A percentile compares a stretch with the other conserved stretches of the same genome.
Conservation (phyloP, 139 green algal species). For the Micractinium sp. region DNA sequence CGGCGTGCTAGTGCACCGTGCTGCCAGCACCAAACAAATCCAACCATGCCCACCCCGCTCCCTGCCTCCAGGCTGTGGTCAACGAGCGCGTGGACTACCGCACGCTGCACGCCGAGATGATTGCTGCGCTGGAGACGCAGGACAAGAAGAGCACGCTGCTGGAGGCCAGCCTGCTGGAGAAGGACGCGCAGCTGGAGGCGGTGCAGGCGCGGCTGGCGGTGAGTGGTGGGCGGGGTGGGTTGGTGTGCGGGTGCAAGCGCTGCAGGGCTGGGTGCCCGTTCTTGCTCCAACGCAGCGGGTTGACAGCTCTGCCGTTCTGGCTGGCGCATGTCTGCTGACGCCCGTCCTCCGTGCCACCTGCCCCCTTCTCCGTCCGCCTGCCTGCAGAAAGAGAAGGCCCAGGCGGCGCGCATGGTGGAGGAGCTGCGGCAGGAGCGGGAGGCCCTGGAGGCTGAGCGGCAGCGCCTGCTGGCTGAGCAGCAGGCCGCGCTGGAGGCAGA, state of each 20-base stretch:
- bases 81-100: constrained; percentile 66
- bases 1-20: not conserved
- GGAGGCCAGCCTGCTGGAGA: constrained; percentile 61
- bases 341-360: not conserved
- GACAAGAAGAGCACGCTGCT: constrained; percentile 53
- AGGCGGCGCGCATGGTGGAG: constrained; percentile 22
- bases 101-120: constrained; percentile 27
- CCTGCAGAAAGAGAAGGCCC: constrained; percentile 15
- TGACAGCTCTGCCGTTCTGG: not conserved
- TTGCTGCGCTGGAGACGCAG: constrained; percentile 4
- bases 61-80: constrained; percentile 55
- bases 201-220: constrained; percentile 6
- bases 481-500: constrained; percentile 10
- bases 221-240: not conserved
- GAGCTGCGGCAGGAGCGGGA: constrained; percentile 44
- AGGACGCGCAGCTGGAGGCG: constrained; percentile 53
- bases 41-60: not conserved
- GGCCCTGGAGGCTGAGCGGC: constrained; percentile 18
- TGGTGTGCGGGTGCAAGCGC: not conserved
- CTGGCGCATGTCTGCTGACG: not conserved
- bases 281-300: not conserved
- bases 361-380: too few species aligned
- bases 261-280: not conserved
- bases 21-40: not conserved
- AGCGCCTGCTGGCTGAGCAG: constrained; percentile 25